Evolutionary conservation across 106 monocot species (phyloP), one percentile per base, ranked within the genome.

Genomic region (Acorus gramineus): DNA sequence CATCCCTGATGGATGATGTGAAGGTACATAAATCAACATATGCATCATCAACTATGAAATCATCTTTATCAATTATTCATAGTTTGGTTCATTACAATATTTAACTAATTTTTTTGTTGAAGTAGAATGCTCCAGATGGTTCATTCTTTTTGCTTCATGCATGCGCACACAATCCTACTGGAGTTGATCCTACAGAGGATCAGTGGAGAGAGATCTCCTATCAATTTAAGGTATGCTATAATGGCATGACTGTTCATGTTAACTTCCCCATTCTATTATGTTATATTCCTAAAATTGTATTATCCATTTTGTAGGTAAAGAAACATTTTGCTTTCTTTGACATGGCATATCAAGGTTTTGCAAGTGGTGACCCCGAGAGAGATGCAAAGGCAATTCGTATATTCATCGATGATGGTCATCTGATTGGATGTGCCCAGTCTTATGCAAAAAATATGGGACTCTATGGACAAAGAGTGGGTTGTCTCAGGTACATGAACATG

Each of bases 311-410:
- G 46, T 59, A 98, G 96, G 76, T 82, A 66, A 98, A 98, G 79
- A 87, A 91, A 63, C 96, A 98, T 77, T 98, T 98, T 77, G 78
- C 96, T 69, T 91, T 98, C 77, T 98, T 98, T 88, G 96, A 98
- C 79, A 98, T 98, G 96, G 96, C 96, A 74, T 98, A 98, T 68
- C 96, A 98, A 98, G 96, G 96, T 55, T 98, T 98, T 79, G 96
- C 96, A 47, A 91, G 87, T 74, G 96, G 96, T 47, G 81, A 98
- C 66, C 82, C 96, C 55, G 91, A 98, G 62, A 85, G 71, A 81
- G 96, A 98, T 83, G 96, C 91, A 45, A 98, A 85, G 67, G 84
- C 96, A 49, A 98, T 98, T 54, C 69, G 91, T 9, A 98, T 98
- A 51, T 98, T 98, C 73, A 90, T 98, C 56, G 83, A 98, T 51